Conservation (phyloP, 2,329 filamentous ascomycete species). For the Colletotrichum lindemuthianum region DNA sequence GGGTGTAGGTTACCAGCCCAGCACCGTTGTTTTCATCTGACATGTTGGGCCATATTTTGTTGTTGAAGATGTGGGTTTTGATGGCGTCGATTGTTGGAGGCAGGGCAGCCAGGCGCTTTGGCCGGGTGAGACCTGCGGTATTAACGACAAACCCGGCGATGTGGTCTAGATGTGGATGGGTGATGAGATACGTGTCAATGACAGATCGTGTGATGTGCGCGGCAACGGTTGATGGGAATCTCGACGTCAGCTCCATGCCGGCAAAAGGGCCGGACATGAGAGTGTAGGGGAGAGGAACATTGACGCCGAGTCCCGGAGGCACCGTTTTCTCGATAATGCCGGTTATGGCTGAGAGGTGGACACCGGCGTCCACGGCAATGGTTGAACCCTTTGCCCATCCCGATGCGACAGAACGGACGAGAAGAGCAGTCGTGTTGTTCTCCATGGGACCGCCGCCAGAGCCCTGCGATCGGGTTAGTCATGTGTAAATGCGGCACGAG, state of each 20-base stretch:
- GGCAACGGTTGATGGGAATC: constrained; percentile 72
- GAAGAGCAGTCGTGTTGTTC: constrained; percentile 87
- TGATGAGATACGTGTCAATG: constrained; percentile 90
- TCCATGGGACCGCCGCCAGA: constrained; percentile 90
- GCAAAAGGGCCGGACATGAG: constrained; percentile 79
- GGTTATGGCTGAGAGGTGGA: constrained; percentile 87
- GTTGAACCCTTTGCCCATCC: constrained; percentile 86
- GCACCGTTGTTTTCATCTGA: constrained; percentile 96
- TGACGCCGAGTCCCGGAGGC: constrained; percentile 48
- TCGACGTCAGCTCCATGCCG: constrained; percentile 74
- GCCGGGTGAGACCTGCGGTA: constrained; percentile 83
- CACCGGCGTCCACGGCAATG: constrained; percentile 92
- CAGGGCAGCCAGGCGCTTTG: constrained; percentile 87
- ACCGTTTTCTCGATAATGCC: constrained; percentile 74
- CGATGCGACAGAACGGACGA: constrained; percentile 83
- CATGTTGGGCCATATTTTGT: constrained; percentile 96
- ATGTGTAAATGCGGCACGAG: not conserved
- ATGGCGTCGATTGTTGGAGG: constrained; percentile 91
- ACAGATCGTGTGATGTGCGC: constrained; percentile 81
- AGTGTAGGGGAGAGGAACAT: constrained; percentile 59
- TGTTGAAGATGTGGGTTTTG: constrained; percentile 96
- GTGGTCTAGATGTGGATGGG: constrained; percentile 97
- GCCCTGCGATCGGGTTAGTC: constrained; percentile 65
- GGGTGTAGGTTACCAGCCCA: constrained; percentile 89
- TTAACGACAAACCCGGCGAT: constrained; percentile 93